These are phyloP conservation scores for Penicillium coprophilum DNA, from an alignment of 495 filamentous ascomycete genomes.

Conservation along the genomic window DNA sequence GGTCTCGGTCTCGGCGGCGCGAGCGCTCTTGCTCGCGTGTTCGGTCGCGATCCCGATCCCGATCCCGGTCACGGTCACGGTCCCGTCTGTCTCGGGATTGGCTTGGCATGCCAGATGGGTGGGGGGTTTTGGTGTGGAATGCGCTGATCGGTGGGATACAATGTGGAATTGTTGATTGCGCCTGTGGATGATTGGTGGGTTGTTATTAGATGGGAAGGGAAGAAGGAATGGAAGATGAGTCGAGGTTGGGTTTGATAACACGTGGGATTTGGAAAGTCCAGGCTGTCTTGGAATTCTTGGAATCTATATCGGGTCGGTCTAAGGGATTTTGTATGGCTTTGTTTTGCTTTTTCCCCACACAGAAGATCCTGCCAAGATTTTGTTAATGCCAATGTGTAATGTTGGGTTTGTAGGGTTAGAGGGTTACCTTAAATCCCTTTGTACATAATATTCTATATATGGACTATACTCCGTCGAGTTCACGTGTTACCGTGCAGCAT, in stretches of 20 bases:
- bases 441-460: background rate
- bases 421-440: too few species aligned
- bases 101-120: slow-evolving; percentile 34
- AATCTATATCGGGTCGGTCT: background rate
- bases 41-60: slow-evolving; percentile 43
- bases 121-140: background rate
- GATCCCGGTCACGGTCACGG: slow-evolving; percentile 17
- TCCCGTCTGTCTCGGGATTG: slow-evolving; percentile 45
- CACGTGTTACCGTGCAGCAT: too few species aligned
- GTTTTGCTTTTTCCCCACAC: slow-evolving; percentile 31
- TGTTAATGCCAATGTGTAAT: too few species aligned
- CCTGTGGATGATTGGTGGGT: background rate
- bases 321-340: slow-evolving; percentile 4
- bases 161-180: slow-evolving; percentile 5
- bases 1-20: slow-evolving; percentile 21
- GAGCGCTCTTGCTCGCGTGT: slow-evolving; percentile 26
- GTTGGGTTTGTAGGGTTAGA: too few species aligned
- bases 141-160: background rate
- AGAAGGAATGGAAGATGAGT: background rate
- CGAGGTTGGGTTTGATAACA: background rate
- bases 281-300: background rate
- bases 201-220: slow-evolving; percentile 2
- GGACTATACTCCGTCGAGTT: too few species aligned
- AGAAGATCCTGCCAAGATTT: slow-evolving; percentile 2
- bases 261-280: background rate